These are phyloP conservation scores for Fomitiporia mediterranea DNA, from an alignment of 1,284 basidiomycete genomes.

Conservation along the genomic window DNA sequence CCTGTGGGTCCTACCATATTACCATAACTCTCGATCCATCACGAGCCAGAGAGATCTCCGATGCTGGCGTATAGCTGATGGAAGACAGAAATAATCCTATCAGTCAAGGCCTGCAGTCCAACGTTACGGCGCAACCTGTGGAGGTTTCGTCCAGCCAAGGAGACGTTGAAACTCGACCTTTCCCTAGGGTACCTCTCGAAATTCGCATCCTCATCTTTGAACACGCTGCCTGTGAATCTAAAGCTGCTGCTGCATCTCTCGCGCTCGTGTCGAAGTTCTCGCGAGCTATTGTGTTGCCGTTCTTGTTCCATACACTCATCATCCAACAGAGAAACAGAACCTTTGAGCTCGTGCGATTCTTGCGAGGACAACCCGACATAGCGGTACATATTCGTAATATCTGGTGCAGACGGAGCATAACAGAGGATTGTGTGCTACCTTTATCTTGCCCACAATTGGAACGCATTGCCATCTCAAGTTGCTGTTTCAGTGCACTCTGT, in stretches of 20 bases:
- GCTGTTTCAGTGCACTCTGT: constrained; percentile 9
- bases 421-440: not conserved
- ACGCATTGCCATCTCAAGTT: not conserved
- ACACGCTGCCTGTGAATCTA: constrained; percentile 7
- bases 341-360: not conserved
- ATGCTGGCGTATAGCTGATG: too few species aligned
- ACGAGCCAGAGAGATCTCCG: too few species aligned
- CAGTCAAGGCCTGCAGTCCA: not conserved
- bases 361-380: not conserved
- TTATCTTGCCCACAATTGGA: not conserved
- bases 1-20: too few species aligned
- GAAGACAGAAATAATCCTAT: too few species aligned
- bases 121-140: not conserved
- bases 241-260: constrained; percentile 12
- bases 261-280: constrained; percentile 17
- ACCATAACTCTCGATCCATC: too few species aligned
- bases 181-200: constrained; percentile 16
- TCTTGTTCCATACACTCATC: constrained; percentile 19
- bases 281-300: constrained; percentile 12
- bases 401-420: constrained; percentile 3
- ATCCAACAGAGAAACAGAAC: not conserved
- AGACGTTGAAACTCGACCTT: not conserved
- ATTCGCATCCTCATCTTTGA: constrained; percentile 17
- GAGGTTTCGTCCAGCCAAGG: not conserved
- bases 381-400: constrained; percentile 7